These are phyloP conservation scores for Takashimella tepidaria DNA, from an alignment of 1,284 basidiomycete species.

Conservation along the genomic window DNA sequence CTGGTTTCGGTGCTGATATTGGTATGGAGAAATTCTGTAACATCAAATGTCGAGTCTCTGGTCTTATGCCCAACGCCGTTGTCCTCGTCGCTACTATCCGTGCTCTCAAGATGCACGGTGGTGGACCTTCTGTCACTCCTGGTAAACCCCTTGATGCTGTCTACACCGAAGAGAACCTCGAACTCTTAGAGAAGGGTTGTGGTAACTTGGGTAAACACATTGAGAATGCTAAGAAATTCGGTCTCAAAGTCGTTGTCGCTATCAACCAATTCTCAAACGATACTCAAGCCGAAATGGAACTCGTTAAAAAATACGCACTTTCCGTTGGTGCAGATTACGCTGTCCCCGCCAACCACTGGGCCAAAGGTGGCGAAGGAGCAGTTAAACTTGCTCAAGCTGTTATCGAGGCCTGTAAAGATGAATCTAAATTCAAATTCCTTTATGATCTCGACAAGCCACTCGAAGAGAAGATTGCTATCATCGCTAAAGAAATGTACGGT, in stretches of 20 bases:
- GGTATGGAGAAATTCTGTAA: constrained; percentile 99
- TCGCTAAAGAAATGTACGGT: constrained; percentile 85
- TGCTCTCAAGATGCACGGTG: constrained; percentile 98
- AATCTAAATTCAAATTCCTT: constrained; percentile 81
- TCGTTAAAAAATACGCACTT: constrained; percentile 75
- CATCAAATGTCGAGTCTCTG: constrained; percentile 96
- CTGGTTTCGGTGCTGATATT: constrained; percentile 98
- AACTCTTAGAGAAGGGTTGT: constrained; percentile 84
- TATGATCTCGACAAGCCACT: constrained; percentile 81
- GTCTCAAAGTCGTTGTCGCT: constrained; percentile 92
- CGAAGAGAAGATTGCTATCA: constrained; percentile 79
- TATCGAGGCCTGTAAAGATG: constrained; percentile 74
- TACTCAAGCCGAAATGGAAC: constrained; percentile 80
- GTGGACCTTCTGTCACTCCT: constrained; percentile 93
- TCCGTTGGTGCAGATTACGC: constrained; percentile 90
- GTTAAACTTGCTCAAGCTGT: constrained; percentile 81
- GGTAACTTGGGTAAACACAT: constrained; percentile 93
- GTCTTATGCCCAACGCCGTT: constrained; percentile 86
- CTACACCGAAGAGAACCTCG: constrained; percentile 90
- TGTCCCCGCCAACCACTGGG: constrained; percentile 95
- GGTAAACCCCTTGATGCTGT: constrained; percentile 91
- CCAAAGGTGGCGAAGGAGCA: constrained; percentile 83
- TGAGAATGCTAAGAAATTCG: constrained; percentile 91
- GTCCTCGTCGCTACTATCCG: constrained; percentile 96
- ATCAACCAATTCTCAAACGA: constrained; percentile 96